These are phyloP conservation scores for Periconia sp. DNA, from an alignment of 2,329 filamentous ascomycete genomes.

Conservation along the genomic window DNA sequence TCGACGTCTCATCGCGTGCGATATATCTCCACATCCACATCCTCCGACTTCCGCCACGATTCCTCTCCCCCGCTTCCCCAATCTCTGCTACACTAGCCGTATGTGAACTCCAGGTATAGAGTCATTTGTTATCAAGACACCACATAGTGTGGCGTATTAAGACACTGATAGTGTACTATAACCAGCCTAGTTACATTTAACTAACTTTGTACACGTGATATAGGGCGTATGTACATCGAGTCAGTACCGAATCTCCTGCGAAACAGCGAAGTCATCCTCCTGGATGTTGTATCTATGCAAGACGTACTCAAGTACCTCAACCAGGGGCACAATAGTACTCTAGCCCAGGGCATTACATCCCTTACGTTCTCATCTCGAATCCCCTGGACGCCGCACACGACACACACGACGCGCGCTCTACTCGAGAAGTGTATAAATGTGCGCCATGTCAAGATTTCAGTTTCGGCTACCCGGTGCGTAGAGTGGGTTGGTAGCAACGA, in stretches of 20 bases:
- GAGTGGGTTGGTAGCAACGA: not conserved
- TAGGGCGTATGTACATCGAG: not conserved
- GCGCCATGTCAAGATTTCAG: not conserved
- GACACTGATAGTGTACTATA: too few relatives aligned
- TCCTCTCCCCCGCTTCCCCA: not conserved
- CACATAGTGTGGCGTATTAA: too few relatives aligned
- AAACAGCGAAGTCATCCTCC: not conserved
- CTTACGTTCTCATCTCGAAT: not conserved
- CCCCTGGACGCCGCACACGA: constrained; percentile 1
- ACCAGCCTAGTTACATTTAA: too few relatives aligned
- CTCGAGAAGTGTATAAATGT: not conserved
- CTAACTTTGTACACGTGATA: too few relatives aligned
- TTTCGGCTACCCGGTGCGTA: not conserved
- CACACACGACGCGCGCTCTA: not conserved
- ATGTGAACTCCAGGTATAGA: too few relatives aligned
- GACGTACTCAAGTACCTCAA: not conserved
- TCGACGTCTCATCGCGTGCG: not conserved
- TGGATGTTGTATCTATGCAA: not conserved
- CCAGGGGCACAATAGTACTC: not conserved
- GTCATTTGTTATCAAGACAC: too few relatives aligned
- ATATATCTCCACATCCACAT: not conserved
- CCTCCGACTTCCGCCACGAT: not conserved
- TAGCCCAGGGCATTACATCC: not conserved
- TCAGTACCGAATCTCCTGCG: not conserved
- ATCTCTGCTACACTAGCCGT: constrained; percentile 3